phyloP scores from a whole-genome alignment of 2,329 filamentous ascomycete genomes.

The Cercospora brassicicola region DNA sequence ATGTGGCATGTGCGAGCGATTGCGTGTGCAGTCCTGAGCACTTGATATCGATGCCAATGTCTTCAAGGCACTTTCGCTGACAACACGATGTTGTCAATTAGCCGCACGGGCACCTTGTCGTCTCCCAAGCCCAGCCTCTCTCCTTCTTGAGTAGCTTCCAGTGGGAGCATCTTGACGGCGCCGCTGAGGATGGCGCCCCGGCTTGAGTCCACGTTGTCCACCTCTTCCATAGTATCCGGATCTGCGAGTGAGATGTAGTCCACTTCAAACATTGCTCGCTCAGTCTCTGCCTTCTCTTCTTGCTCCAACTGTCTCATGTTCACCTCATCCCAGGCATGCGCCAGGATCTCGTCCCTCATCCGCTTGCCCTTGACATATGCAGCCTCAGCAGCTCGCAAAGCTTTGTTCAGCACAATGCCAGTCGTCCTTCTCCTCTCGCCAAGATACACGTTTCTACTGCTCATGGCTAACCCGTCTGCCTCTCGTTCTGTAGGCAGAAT shows the following conservation, averaged over 20 bases:
- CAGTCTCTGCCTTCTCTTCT: conserved; percentile 55
- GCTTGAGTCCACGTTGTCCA: conserved; percentile 66
- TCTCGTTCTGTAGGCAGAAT: conserved; percentile 76
- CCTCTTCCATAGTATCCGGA: conserved; percentile 76
- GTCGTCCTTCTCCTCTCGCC: conserved; percentile 70
- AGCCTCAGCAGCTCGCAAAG: conserved; percentile 69
- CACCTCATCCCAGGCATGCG: conserved; percentile 64
- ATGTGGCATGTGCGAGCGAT: neutral
- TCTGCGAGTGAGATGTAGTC: conserved; percentile 93
- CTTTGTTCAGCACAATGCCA: conserved; percentile 69
- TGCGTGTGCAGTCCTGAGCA: neutral
- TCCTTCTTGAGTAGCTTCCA: conserved; percentile 67
- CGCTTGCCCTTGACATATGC: conserved; percentile 59
- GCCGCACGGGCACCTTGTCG: conserved; percentile 71
- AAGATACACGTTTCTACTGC: conserved; percentile 91
- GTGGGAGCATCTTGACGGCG: conserved; percentile 82
- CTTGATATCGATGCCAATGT: neutral
- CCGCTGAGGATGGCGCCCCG: conserved; percentile 84
- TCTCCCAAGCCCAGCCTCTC: conserved; percentile 72
- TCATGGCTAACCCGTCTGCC: conserved; percentile 79
- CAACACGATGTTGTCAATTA: conserved; percentile 83
- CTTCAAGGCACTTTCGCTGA: neutral
- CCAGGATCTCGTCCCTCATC: conserved; percentile 67
- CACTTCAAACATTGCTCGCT: conserved; percentile 73
- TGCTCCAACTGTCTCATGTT: conserved; percentile 61